Percentiles rank a stretch among this genome's conserved stretches.
phyloP scores from a whole-genome alignment of 164 flowering plant genomes.

The Macadamia tetraphylla region DNA sequence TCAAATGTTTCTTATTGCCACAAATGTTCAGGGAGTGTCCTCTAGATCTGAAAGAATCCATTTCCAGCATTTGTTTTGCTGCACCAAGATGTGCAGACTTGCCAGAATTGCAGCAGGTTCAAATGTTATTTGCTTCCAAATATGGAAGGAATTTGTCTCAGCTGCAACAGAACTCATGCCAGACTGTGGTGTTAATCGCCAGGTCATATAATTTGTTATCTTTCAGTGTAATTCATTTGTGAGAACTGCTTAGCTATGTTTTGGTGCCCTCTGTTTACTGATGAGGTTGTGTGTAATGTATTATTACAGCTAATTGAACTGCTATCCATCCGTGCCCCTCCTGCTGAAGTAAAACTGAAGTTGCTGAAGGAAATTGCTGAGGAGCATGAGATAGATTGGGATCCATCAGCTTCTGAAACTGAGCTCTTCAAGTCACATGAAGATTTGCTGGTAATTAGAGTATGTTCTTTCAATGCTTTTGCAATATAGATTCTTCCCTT shows the following conservation, averaged over 20 bases:
- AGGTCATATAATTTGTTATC: conserved; percentile 40
- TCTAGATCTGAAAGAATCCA: conserved; percentile 91
- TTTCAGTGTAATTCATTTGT: neutral
- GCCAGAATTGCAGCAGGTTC: conserved; percentile 87
- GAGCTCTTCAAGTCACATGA: conserved; percentile 76
- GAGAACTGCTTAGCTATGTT: neutral
- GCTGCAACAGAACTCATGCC: conserved; percentile 94
- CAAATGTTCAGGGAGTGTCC: conserved; percentile 78
- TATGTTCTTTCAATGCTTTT: neutral
- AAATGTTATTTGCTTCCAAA: conserved; percentile 65
- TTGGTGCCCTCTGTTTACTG: neutral
- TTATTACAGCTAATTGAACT: conserved; percentile 70
- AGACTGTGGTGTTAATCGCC: conserved; percentile 94
- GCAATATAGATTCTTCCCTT: neutral
- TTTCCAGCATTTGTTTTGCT: conserved; percentile 90
- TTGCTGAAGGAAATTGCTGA: conserved; percentile 92
- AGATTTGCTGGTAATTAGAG: conserved; percentile 69
- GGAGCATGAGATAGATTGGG: conserved; percentile 88
- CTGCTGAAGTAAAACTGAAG: conserved; percentile 76
- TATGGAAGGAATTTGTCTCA: conserved; percentile 88
- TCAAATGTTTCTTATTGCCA: conserved; percentile 4
- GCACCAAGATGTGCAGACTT: conserved; percentile 99
- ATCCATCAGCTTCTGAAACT: conserved; percentile 71
- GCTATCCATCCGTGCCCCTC: conserved; percentile 84
- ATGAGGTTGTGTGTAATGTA: neutral